Percentiles rank a stretch among this genome's conserved stretches.
Conservation (phyloP, 495 filamentous ascomycete species). For the Recurvomyces mirabilis region DNA sequence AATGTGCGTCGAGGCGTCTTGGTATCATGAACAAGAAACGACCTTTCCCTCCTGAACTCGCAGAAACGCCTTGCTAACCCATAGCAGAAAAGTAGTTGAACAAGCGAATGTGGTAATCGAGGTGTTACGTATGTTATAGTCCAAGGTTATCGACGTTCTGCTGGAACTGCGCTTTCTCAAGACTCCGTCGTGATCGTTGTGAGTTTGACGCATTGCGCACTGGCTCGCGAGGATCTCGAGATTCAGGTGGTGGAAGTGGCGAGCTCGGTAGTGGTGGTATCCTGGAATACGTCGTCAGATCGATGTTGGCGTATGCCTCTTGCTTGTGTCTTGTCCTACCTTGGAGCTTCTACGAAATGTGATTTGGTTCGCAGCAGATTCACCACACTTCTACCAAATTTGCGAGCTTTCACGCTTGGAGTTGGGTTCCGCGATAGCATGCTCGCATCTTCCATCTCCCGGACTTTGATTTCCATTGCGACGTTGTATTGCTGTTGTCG, state of each 20-base stretch:
- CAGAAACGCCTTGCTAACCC: too few species aligned
- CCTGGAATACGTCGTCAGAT: neutral
- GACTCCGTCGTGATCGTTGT: slow-evolving; percentile 4
- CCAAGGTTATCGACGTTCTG: slow-evolving; percentile 9
- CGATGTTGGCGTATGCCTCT: too few species aligned
- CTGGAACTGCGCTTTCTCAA: slow-evolving; percentile 11
- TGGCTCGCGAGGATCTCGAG: neutral
- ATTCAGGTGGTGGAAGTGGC: neutral
- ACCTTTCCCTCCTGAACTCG: too few species aligned
- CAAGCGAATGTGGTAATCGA: too few species aligned
- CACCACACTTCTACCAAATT: slow-evolving; percentile 19
- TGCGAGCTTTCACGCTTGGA: slow-evolving; percentile 20
- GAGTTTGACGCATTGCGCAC: neutral
- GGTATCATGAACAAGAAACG: too few species aligned
- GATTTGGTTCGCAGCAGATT: slow-evolving; percentile 19
- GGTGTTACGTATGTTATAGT: too few species aligned
- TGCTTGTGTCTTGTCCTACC: slow-evolving; percentile 7
- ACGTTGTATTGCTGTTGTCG: neutral
- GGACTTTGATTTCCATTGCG: slow-evolving; percentile 17
- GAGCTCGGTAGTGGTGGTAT: slow-evolving; percentile 5
- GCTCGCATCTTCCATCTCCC: slow-evolving; percentile 12
- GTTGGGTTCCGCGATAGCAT: slow-evolving; percentile 10
- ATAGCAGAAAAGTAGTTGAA: too few species aligned
- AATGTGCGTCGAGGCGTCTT: too few species aligned
- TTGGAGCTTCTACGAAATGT: slow-evolving; percentile 6